Percentiles rank a stretch among this genome's conserved stretches.
Evolutionary conservation across 768 basidiomycete species (phyloP).

Genomic region (Boletus sensibilis): DNA sequence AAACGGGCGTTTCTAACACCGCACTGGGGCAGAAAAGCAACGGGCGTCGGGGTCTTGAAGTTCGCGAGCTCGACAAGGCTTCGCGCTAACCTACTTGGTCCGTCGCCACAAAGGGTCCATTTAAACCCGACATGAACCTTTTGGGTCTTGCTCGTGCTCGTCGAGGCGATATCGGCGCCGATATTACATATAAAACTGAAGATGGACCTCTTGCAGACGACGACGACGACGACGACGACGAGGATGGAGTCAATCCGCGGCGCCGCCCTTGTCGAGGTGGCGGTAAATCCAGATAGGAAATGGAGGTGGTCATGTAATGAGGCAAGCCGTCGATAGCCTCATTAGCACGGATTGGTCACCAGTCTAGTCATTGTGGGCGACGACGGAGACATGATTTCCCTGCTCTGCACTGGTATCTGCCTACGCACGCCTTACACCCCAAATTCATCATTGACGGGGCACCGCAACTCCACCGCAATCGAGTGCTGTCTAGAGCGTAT

Average conservation of each 20-base stretch:
- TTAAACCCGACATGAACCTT: background rate
- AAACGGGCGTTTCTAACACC: constrained; percentile 14
- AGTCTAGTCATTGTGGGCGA: background rate
- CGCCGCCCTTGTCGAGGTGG: background rate
- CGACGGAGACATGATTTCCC: background rate
- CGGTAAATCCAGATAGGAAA: background rate
- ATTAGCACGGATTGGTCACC: too few species aligned
- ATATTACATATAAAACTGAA: background rate
- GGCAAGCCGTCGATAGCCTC: too few species aligned
- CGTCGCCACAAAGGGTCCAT: background rate
- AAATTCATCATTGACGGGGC: constrained; percentile 6
- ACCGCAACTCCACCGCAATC: constrained; percentile 1
- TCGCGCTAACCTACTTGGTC: background rate
- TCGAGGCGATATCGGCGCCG: background rate
- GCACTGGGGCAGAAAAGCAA: constrained; percentile 7
- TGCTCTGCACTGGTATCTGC: constrained; percentile 6
- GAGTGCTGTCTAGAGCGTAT: background rate
- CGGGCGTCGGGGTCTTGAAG: constrained; percentile 5
- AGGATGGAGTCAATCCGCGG: background rate
- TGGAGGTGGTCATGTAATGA: too few species aligned
- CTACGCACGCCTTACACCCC: constrained; percentile 4
- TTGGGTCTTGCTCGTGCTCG: background rate
- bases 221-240: background rate
- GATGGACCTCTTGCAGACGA: background rate
- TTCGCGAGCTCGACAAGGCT: background rate